Percentiles rank a stretch among this genome's conserved stretches.
These are phyloP conservation scores for Stemphylium lycopersici DNA, from an alignment of 2,329 filamentous ascomycete genomes.

Conservation along the genomic window DNA sequence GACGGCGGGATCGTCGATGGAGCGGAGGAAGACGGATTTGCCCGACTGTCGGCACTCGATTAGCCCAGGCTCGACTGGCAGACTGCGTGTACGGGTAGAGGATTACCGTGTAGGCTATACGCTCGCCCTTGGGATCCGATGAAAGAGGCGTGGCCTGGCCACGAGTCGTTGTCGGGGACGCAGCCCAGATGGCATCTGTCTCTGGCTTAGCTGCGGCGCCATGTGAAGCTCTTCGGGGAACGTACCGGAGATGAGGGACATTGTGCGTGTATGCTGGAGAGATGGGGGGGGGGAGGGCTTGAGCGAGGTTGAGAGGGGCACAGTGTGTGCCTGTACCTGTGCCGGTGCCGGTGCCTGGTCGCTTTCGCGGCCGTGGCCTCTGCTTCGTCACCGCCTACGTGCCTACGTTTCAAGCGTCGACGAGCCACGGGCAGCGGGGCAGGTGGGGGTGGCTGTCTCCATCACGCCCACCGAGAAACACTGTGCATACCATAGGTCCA, in stretches of 20 bases:
- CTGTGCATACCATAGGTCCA: too few relatives aligned
- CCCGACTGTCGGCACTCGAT: constrained; percentile 68
- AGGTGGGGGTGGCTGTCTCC: constrained; percentile 13
- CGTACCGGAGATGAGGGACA: constrained; percentile 30
- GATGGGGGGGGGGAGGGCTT: background rate
- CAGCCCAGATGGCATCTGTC: constrained; percentile 77
- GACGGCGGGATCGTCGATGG: constrained; percentile 84
- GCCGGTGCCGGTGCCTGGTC: too few relatives aligned
- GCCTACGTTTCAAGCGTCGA: constrained; percentile 6
- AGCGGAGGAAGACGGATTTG: constrained; percentile 95
- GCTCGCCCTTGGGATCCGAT: constrained; percentile 84
- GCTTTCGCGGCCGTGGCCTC: constrained; percentile 7
- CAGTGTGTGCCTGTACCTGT: constrained; percentile 19
- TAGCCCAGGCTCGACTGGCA: constrained; percentile 4
- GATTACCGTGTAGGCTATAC: constrained; percentile 88
- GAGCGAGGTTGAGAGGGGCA: background rate
- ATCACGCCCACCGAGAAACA: background rate
- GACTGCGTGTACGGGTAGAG: background rate
- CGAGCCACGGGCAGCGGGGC: constrained; percentile 11
- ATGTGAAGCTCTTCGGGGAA: background rate
- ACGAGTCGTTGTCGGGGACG: constrained; percentile 80
- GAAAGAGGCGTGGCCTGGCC: constrained; percentile 90
- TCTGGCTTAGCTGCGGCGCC: constrained; percentile 3
- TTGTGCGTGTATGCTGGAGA: background rate
- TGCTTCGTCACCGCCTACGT: constrained; percentile 15